Base-by-base conservation (phyloP, 2,329 filamentous ascomycete genomes). In the Spiromastix sp. region DNA sequence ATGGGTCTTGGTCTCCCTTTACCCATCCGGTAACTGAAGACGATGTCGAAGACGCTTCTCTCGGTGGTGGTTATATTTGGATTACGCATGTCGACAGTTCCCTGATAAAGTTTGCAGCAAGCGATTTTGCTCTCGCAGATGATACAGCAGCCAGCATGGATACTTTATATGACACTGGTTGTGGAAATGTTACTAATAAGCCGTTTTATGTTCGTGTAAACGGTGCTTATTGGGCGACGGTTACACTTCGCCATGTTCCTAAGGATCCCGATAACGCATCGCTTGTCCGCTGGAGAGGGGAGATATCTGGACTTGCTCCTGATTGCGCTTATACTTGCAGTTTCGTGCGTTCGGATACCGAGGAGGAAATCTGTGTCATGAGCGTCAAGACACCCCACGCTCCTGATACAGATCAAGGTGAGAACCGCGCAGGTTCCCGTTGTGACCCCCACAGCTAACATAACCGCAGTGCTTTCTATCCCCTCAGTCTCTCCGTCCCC, bases 161-260 rank as follows among this genome's bases (percentile, higher is more conserved):
- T 9, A 28, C 28, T 21, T 18, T 36, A 13, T 33, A 27, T 17
- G 34, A 42, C 11, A 27, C 20, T 29, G 30, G 30, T 6, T 17
- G 22, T 25, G 30, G 36, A 13, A 43, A 48, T 22, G 47, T 51
- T 20, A 55, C 60, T 30, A 43, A 67, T 42, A 74, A 76, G 51
- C 75, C 75, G 28, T 77, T 79, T 51, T 78, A 73, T 53, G 70
- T 79, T 34, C 73, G 74, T 48, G 68, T 80, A 41, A 79, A 80
- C 48, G 72, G 74, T 29, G 74, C 76, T 15, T 67, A 72, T 43
- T 80, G 76, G 76, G 74, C 72, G 41, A 77, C 75, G 13, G 70
- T 71, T 34, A 66, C 66, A 30, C 72, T 79, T 39, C 61, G 59
- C 40, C 62, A 55, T 44, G 57, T 61, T 42, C 50, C 64, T 28